Conservation (phyloP, 2,329 filamentous ascomycete species). For the Lasiodiplodia sp. region DNA sequence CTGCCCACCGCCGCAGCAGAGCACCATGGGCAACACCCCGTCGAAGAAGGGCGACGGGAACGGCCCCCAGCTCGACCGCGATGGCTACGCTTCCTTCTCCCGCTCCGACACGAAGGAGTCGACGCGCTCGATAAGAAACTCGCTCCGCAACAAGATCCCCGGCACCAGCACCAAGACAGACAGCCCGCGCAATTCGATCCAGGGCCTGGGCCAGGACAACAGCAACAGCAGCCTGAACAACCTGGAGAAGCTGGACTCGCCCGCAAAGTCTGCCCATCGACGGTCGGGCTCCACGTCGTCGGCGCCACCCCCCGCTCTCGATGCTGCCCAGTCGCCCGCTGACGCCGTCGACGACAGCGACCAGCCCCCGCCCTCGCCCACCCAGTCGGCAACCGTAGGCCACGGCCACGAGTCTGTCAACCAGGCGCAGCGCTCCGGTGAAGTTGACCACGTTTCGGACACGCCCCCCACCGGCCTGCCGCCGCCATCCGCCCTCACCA, state of each 20-base stretch:
- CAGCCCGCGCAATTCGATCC: conserved; percentile 79
- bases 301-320: conserved; percentile 28
- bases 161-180: conserved; percentile 71
- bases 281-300: conserved; percentile 47
- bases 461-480: conserved; percentile 75
- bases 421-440: conserved; percentile 82
- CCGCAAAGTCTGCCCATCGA: conserved; percentile 65
- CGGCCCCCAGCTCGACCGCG: conserved; percentile 72
- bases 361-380: conserved; percentile 79
- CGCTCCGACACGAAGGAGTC: conserved; percentile 94
- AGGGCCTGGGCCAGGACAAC: conserved; percentile 64
- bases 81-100: conserved; percentile 83
- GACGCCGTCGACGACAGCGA: conserved; percentile 42
- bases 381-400: conserved; percentile 77
- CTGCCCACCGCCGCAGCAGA: not conserved
- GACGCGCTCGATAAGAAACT: conserved; percentile 80
- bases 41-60: conserved; percentile 64
- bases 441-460: conserved; percentile 94
- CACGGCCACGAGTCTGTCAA: conserved; percentile 78
- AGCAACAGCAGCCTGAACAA: conserved; percentile 62
- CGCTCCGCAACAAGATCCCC: conserved; percentile 87
- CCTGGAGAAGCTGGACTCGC: conserved; percentile 24
- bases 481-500: conserved; percentile 62
- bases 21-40: conserved; percentile 77
- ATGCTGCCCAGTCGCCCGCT: conserved; percentile 52